Base-by-base conservation (phyloP, 192 early-diverging fungal genomes). In the Podila horticola region DNA sequence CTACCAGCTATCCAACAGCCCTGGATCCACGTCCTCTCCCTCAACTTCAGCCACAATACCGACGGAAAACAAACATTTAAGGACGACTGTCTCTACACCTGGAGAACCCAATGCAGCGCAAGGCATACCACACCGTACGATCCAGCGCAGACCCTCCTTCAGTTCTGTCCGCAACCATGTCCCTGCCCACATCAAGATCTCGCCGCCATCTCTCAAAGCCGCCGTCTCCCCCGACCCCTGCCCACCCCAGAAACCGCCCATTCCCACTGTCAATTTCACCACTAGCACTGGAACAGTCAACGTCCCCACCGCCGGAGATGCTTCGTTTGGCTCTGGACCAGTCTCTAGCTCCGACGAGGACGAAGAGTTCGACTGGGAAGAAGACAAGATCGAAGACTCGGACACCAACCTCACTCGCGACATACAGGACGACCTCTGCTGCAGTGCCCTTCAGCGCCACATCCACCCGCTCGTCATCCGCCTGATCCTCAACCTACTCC, bases 311-410 rank as follows among this genome's bases (percentile, higher is more conserved):
- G 51, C 26, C 1, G 31, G 19, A 5, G 49, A 5, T 45, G 13
- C 41, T 12, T 4, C 41, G 52, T 17, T 5, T 17, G 50, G 50
- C 50, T n/a, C 22, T 33, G 31, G 41, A 41, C 31, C 13, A 29
- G 57, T 22, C 2, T 52, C 24, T 20, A 60, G 55, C 33, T 41
- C 26, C 17, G 41, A 66, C 26, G 68, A 70, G 9, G 68, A 77
- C 31, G 59, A 64, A 30, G 68, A 66, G 41, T 77, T 77, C 60
- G 74, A 77, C 24, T 77, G 74, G 74, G 74, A 71, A 38, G 74
- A 71, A 20, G 57, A 77, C 26, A 70, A 77, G 30, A 57, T 74
- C 33, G 31, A 74, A 19, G 62, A 75, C n/a, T 51, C n/a, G 5
- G 51, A 66, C 13, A 55, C 8, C 24, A 22, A 5, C 52, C 20